Conservation (phyloP, 2,329 filamentous ascomycete genomes). For the Pseudofabraea citricarpa region DNA sequence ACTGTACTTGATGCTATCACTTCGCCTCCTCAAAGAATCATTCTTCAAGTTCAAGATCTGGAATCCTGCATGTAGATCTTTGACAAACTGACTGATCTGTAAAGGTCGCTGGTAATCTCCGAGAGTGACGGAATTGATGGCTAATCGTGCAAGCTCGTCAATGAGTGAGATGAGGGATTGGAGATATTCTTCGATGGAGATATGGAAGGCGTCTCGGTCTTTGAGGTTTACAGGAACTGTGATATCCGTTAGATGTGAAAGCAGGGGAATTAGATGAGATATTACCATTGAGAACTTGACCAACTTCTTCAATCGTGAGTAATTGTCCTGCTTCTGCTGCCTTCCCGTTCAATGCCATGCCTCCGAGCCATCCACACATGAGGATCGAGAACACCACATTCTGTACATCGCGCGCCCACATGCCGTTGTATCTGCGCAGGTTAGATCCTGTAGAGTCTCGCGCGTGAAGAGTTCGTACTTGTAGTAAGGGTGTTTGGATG, state of each 20-base stretch:
- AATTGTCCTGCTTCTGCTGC: slow-evolving; percentile 59
- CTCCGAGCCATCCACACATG: slow-evolving; percentile 72
- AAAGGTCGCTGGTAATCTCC: slow-evolving; percentile 83
- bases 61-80: slow-evolving; percentile 92
- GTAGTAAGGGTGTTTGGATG: slow-evolving; percentile 91
- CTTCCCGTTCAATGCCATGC: slow-evolving; percentile 50
- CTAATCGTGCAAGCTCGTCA: slow-evolving; percentile 84
- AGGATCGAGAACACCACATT: slow-evolving; percentile 61
- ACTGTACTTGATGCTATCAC: slow-evolving; percentile 92
- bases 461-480: slow-evolving; percentile 50
- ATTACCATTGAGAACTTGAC: slow-evolving; percentile 63
- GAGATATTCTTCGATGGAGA: slow-evolving; percentile 96
- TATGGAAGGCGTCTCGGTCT: slow-evolving; percentile 83
- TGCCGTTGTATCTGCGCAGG: slow-evolving; percentile 62
- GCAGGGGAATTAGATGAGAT: neutral
- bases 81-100: slow-evolving; percentile 86
- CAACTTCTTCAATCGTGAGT: slow-evolving; percentile 83
- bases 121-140: slow-evolving; percentile 89
- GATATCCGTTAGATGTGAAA: slow-evolving; percentile 7
- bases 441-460: slow-evolving; percentile 5
- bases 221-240: slow-evolving; percentile 88
- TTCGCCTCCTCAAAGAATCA: slow-evolving; percentile 79
- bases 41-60: slow-evolving; percentile 98
- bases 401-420: slow-evolving; percentile 83
- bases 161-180: slow-evolving; percentile 81